A percentile compares a stretch with the other conserved stretches of the same genome.
Evolutionary conservation across 2,329 filamentous ascomycete species (phyloP).

Genomic region (Pyrenophora seminiperda): DNA sequence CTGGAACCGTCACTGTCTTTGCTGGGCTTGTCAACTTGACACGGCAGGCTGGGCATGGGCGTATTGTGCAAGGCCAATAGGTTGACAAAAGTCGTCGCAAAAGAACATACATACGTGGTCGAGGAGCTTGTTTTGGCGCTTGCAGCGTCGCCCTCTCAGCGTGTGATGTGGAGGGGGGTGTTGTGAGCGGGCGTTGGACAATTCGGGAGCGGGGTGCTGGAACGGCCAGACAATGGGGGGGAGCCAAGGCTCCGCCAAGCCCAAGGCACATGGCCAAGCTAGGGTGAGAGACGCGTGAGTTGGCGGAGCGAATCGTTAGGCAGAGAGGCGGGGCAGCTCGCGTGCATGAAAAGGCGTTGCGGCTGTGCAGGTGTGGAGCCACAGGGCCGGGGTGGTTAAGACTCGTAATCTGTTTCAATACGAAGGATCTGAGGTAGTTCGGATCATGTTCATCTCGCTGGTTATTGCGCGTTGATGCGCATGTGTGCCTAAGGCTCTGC

Average conservation of each 20-base stretch:
- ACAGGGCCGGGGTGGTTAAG: constrained; percentile 17
- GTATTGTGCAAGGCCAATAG: constrained; percentile 5
- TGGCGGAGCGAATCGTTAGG: constrained; percentile 29
- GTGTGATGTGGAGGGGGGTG: constrained; percentile 4
- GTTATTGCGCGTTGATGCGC: constrained; percentile 1
- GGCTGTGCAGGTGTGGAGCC: constrained; percentile 36
- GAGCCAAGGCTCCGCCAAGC: constrained; percentile 23
- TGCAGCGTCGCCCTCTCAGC: background rate
- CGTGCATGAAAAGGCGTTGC: constrained; percentile 40
- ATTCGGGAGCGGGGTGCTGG: constrained; percentile 9
- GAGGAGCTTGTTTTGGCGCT: constrained; percentile 14
- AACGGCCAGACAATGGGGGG: constrained; percentile 1
- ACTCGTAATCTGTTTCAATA: constrained; percentile 14
- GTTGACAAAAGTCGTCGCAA: constrained; percentile 15
- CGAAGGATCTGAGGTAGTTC: constrained; percentile 7
- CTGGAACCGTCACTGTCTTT: constrained; percentile 22
- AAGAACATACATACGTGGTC: constrained; percentile 11
- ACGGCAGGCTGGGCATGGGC: constrained; percentile 16
- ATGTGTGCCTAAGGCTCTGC: constrained; percentile 15
- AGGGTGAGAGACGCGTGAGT: constrained; percentile 16
- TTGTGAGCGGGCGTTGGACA: constrained; percentile 9
- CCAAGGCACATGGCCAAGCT: constrained; percentile 10
- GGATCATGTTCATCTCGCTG: background rate
- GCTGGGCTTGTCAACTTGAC: constrained; percentile 22
- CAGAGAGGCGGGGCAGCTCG: constrained; percentile 16